Evolutionary conservation across 177 flowering plant species (phyloP).

Genomic region (Vitis hybrid): DNA sequence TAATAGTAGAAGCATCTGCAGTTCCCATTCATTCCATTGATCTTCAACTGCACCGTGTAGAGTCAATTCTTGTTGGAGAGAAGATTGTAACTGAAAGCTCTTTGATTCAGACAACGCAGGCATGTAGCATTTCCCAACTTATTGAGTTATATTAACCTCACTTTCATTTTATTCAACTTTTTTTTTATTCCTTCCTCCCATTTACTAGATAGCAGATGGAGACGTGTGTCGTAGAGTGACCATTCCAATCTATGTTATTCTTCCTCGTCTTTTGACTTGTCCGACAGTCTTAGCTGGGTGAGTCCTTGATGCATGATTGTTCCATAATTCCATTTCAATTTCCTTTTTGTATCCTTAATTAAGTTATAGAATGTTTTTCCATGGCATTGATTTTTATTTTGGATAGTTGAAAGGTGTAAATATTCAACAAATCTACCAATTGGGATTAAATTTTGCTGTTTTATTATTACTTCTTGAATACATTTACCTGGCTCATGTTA

Average conservation of each 20-base stretch:
- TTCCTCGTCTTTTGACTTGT: conserved; percentile 94
- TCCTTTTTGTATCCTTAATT: no score
- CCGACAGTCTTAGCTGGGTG: conserved; percentile 84
- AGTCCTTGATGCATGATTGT: conserved; percentile 19
- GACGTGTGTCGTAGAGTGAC: conserved; percentile 69
- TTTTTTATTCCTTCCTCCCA: conserved; percentile 3
- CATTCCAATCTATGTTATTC: conserved; percentile 77
- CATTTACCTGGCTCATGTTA: no score
- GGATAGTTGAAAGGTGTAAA: no score
- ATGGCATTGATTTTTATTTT: no score
- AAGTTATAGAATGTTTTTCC: no score
- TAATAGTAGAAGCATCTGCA: conserved; percentile 78
- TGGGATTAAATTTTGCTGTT: no score
- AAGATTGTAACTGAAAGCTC: conserved; percentile 69
- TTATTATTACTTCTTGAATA: no score
- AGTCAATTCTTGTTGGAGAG: conserved; percentile 84
- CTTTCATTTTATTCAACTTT: conserved; percentile 2
- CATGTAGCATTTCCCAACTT: conserved; percentile 18
- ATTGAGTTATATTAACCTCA: not conserved
- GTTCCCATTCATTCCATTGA: conserved; percentile 83
- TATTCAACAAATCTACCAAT: no score
- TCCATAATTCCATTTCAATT: no score
- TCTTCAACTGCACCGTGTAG: conserved; percentile 72
- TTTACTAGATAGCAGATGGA: conserved; percentile 85
- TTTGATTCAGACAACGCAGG: conserved; percentile 89